These are phyloP conservation scores for Epichloe bromicola DNA, from an alignment of 2,329 filamentous ascomycete species.

Conservation along the genomic window DNA sequence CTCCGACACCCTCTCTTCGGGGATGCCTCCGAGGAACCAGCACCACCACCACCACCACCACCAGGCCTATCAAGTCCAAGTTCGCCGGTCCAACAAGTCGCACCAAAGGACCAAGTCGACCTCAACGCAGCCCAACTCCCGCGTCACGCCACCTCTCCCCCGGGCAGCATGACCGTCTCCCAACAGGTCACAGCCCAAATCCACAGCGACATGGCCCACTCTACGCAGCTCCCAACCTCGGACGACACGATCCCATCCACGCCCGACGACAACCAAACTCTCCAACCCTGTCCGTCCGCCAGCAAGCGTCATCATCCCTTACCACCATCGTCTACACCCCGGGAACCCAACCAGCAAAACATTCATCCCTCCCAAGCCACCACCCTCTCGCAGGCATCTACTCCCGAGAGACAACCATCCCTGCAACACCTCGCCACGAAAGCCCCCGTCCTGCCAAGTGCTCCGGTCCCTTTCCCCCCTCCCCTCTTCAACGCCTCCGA, in stretches of 20 bases:
- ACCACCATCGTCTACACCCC: conserved; percentile 5
- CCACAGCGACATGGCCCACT: conserved; percentile 30
- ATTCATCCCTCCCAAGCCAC: conserved; percentile 23
- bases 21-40: conserved; percentile 11
- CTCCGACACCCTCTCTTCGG: conserved; percentile 36
- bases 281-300: neutral
- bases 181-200: conserved; percentile 41
- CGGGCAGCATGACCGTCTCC: conserved; percentile 26
- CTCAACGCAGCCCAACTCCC: neutral
- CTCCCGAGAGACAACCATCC: conserved; percentile 14
- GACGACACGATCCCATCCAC: conserved; percentile 20
- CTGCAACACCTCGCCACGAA: neutral
- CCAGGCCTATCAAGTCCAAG: neutral
- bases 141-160: neutral
- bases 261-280: conserved; percentile 11
- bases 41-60: neutral
- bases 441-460: neutral
- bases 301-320: conserved; percentile 1
- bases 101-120: neutral
- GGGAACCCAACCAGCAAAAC: neutral
- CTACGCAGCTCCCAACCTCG: conserved; percentile 21
- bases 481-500: conserved; percentile 10
- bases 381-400: conserved; percentile 23
- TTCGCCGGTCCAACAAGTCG: neutral
- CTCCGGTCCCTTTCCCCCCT: neutral